Conservation (phyloP, 2,329 filamentous ascomycete species). For the Penicillium sp. region DNA sequence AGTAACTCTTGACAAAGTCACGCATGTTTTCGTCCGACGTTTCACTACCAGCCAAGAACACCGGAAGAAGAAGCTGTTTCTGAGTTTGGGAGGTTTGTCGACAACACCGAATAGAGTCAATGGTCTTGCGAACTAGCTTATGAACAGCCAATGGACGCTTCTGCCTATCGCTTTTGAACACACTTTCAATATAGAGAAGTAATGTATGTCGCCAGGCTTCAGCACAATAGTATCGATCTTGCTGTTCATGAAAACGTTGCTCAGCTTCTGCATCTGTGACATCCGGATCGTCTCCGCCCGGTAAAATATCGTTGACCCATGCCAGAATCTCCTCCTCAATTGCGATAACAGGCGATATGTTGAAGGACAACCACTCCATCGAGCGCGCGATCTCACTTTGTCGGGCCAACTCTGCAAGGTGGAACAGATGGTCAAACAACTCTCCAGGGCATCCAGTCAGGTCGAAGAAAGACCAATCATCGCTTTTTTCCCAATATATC, state of each 20-base stretch:
- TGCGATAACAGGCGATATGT: constrained; percentile 23
- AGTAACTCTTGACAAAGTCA: constrained; percentile 29
- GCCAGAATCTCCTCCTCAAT: constrained; percentile 11
- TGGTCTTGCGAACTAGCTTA: constrained; percentile 28
- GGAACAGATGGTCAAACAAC: constrained; percentile 28
- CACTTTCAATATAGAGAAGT: constrained; percentile 34
- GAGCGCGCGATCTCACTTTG: constrained; percentile 29
- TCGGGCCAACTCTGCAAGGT: constrained; percentile 30
- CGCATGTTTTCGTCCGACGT: constrained; percentile 21
- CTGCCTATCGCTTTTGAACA: constrained; percentile 26
- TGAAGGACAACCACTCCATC: constrained; percentile 33
- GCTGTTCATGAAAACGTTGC: constrained; percentile 13
- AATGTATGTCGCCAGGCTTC: constrained; percentile 38
- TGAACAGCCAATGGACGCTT: constrained; percentile 13
- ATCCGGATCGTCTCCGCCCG: not conserved
- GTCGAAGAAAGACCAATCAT: constrained; percentile 33
- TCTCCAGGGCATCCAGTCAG: constrained; percentile 36
- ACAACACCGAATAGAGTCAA: constrained; percentile 35
- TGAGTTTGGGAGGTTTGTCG: constrained; percentile 31
- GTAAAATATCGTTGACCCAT: not conserved
- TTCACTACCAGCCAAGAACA: constrained; percentile 39
- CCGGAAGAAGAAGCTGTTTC: constrained; percentile 41
- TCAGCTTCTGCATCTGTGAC: constrained; percentile 15
- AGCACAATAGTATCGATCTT: constrained; percentile 36
- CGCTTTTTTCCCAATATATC: constrained; percentile 18